Evolutionary conservation across 2,329 filamentous ascomycete genomes (phyloP).

Genomic region (Aspergillus ibericus): DNA sequence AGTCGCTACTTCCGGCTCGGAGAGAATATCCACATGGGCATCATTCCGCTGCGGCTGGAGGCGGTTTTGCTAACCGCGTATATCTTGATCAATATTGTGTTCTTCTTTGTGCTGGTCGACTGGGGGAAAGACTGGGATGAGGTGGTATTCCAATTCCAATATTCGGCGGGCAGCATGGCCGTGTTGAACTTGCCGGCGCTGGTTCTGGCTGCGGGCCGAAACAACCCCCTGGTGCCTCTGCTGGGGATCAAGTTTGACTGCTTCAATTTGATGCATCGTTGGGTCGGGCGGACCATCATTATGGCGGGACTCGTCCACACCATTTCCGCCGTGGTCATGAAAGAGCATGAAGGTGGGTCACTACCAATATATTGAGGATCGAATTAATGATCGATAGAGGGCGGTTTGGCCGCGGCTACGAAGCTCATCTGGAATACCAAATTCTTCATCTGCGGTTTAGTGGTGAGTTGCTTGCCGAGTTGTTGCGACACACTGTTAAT

Average conservation of each 20-base stretch:
- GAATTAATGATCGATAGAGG: slow-evolving; percentile 6
- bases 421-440: slow-evolving; percentile 28
- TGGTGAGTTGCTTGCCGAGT: slow-evolving; percentile 39
- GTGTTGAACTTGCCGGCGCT: slow-evolving; percentile 86
- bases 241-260: slow-evolving; percentile 88
- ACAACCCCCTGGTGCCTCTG: slow-evolving; percentile 80
- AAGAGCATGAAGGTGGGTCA: slow-evolving; percentile 24
- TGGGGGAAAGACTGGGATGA: slow-evolving; percentile 32
- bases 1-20: neutral
- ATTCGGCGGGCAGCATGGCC: slow-evolving; percentile 77
- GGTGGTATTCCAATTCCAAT: slow-evolving; percentile 59
- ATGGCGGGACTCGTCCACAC: slow-evolving; percentile 69
- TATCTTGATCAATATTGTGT: slow-evolving; percentile 68
- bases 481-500: no score
- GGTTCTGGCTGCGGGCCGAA: slow-evolving; percentile 80
- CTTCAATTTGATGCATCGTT: slow-evolving; percentile 84
- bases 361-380: no score
- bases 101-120: slow-evolving; percentile 54
- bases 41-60: slow-evolving; percentile 72
- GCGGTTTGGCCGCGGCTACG: slow-evolving; percentile 53
- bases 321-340: slow-evolving; percentile 25
- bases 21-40: slow-evolving; percentile 65
- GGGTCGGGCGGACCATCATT: slow-evolving; percentile 72
- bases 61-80: slow-evolving; percentile 67
- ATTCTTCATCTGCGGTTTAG: slow-evolving; percentile 32